A percentile compares a stretch with the other conserved stretches of the same genome.
Evolutionary conservation across 2,329 filamentous ascomycete species (phyloP).

Genomic region (Diaporthe sp.): DNA sequence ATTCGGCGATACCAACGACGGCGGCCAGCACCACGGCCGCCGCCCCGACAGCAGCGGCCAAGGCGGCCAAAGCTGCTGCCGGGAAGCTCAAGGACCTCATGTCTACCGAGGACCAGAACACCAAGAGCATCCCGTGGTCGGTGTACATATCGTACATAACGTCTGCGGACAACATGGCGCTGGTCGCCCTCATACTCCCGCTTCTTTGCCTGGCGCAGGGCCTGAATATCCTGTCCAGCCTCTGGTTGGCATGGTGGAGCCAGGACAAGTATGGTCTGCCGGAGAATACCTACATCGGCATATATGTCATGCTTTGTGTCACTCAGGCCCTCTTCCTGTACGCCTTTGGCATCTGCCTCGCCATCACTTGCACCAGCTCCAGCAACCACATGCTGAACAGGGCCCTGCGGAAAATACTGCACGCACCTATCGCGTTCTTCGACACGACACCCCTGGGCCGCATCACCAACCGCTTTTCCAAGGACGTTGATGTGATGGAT

Average conservation of each 20-base stretch:
- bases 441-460: conserved; percentile 79
- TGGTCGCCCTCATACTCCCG: conserved; percentile 65
- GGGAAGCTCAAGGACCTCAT: conserved; percentile 73
- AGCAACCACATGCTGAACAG: conserved; percentile 72
- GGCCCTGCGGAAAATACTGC: conserved; percentile 32
- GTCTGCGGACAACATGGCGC: conserved; percentile 42
- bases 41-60: conserved; percentile 75
- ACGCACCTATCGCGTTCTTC: conserved; percentile 60
- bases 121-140: conserved; percentile 64
- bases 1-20: background rate
- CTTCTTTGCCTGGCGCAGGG: conserved; percentile 72
- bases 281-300: conserved; percentile 68
- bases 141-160: conserved; percentile 72
- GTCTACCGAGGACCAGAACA: conserved; percentile 70
- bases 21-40: conserved; percentile 55
- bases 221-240: conserved; percentile 75
- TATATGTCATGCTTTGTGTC: conserved; percentile 67
- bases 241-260: conserved; percentile 82
- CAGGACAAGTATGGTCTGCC: conserved; percentile 71
- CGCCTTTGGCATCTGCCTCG: conserved; percentile 72
- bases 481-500: conserved; percentile 80
- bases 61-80: conserved; percentile 51
- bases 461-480: conserved; percentile 79
- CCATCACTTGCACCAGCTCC: conserved; percentile 73
- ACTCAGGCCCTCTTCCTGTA: conserved; percentile 73